Evolutionary conservation across 805 yeast species (phyloP).

Genomic region (Nakazawaea wyomingensis): DNA sequence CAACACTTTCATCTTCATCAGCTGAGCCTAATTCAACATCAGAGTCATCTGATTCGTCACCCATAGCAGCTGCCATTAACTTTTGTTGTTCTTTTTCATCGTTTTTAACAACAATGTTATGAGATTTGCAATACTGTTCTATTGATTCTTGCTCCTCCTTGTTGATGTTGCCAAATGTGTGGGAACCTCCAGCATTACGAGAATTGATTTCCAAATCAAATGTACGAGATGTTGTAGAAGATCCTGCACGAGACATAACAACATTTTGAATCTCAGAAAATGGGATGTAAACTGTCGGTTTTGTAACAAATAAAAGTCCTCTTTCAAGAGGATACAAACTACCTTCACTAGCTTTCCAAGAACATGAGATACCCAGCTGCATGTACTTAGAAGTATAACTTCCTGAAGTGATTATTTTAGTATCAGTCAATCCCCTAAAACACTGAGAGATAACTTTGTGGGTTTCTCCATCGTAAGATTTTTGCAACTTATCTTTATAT

Average conservation of each 20-base stretch:
- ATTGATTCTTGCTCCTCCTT: conserved; percentile 83
- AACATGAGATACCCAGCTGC: conserved; percentile 85
- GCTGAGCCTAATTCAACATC: conserved; percentile 66
- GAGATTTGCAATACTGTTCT: conserved; percentile 70
- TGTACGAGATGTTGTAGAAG: conserved; percentile 76
- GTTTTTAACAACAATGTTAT: conserved; percentile 76
- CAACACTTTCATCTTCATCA: conserved; percentile 73
- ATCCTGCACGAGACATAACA: conserved; percentile 85
- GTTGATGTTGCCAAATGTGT: conserved; percentile 82
- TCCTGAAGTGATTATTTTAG: conserved; percentile 82
- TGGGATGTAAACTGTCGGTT: conserved; percentile 91
- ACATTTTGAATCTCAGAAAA: conserved; percentile 72
- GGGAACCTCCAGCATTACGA: conserved; percentile 60
- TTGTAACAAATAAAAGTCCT: conserved; percentile 84
- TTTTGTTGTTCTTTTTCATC: conserved; percentile 87
- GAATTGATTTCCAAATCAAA: conserved; percentile 83
- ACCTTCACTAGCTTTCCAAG: conserved; percentile 93
- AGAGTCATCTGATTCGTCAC: conserved; percentile 47
- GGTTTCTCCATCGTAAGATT: conserved; percentile 71
- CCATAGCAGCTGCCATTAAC: conserved; percentile 71
- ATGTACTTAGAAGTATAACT: conserved; percentile 68
- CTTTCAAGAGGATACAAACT: conserved; percentile 89
- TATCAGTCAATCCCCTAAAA: conserved; percentile 83
- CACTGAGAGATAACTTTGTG: conserved; percentile 85
- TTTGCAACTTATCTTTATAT: conserved; percentile 70